A percentile compares a stretch with the other conserved stretches of the same genome.
phyloP scores from a whole-genome alignment of 495 filamentous ascomycete species.

The Neurospora sp. region DNA sequence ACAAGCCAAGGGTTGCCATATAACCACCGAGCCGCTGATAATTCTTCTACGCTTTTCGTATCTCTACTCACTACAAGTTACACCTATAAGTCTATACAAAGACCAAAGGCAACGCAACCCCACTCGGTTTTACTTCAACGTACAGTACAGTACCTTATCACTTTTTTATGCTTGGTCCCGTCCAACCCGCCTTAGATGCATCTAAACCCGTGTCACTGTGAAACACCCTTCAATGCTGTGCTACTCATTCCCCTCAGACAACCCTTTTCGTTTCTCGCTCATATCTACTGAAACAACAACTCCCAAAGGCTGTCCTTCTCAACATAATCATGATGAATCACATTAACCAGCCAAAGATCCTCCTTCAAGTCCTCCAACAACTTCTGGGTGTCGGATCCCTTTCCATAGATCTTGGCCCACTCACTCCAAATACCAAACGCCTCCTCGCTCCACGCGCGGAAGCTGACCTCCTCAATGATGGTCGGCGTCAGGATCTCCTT shows the following conservation, averaged over 20 bases:
- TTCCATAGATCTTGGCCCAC: slow-evolving; percentile 77
- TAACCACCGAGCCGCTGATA: neutral
- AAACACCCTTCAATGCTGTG: neutral
- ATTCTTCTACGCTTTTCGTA: neutral
- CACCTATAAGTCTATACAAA: neutral
- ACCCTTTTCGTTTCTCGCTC: neutral
- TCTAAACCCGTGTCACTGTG: neutral
- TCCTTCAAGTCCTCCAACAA: slow-evolving; percentile 55
- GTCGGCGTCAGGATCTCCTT: slow-evolving; percentile 97
- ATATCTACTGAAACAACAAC: slow-evolving; percentile 27
- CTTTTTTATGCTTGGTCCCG: neutral
- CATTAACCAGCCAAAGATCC: slow-evolving; percentile 79
- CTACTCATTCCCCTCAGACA: neutral
- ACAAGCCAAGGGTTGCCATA: neutral
- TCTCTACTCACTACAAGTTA: neutral
- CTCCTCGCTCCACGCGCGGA: slow-evolving; percentile 91
- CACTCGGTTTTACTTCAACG: neutral
- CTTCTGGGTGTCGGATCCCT: slow-evolving; percentile 50
- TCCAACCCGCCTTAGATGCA: neutral
- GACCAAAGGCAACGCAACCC: neutral
- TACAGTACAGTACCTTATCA: neutral
- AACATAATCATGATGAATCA: slow-evolving; percentile 78
- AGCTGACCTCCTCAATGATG: slow-evolving; percentile 94
- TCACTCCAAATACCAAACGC: slow-evolving; percentile 92
- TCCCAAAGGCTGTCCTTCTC: slow-evolving; percentile 57